phyloP scores from a whole-genome alignment of 2,329 filamentous ascomycete genomes.

The Fusarium hainanense region DNA sequence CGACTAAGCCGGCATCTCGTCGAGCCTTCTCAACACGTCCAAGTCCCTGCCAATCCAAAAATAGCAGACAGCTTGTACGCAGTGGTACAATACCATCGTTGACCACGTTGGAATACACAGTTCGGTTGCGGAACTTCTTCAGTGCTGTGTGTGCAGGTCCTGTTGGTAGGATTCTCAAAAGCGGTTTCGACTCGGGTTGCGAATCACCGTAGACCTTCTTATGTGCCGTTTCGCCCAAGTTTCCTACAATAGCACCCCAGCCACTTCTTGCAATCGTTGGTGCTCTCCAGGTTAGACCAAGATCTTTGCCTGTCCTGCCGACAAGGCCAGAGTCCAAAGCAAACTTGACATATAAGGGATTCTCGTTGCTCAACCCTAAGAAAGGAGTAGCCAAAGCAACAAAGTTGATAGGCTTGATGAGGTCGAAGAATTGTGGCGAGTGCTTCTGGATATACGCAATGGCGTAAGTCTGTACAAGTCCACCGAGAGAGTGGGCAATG shows the following conservation, averaged over 20 bases:
- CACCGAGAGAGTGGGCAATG: constrained; percentile 90
- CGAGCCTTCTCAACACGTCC: constrained; percentile 94
- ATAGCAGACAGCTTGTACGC: constrained; percentile 93
- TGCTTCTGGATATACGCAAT: constrained; percentile 98
- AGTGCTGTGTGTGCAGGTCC: constrained; percentile 90
- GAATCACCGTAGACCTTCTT: constrained; percentile 47
- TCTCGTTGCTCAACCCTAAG: constrained; percentile 94
- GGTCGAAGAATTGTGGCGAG: constrained; percentile 87
- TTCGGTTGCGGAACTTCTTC: constrained; percentile 88
- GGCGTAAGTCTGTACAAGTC: constrained; percentile 91
- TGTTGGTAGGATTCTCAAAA: constrained; percentile 88
- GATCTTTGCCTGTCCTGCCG: constrained; percentile 93
- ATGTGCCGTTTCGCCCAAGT: constrained; percentile 67
- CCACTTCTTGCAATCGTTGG: constrained; percentile 86
- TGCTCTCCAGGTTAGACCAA: constrained; percentile 93
- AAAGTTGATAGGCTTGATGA: constrained; percentile 90
- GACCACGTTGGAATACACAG: constrained; percentile 95
- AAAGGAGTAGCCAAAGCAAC: constrained; percentile 89
- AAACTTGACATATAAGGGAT: constrained; percentile 96
- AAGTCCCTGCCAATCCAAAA: constrained; percentile 95
- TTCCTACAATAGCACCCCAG: constrained; percentile 88
- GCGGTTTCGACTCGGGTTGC: constrained; percentile 84
- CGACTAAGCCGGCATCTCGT: constrained; percentile 89
- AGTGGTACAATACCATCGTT: constrained; percentile 97
- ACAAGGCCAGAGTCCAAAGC: constrained; percentile 96